These are phyloP conservation scores for Leccinum subrobustum DNA, from an alignment of 1,284 basidiomycete genomes.

Conservation along the genomic window DNA sequence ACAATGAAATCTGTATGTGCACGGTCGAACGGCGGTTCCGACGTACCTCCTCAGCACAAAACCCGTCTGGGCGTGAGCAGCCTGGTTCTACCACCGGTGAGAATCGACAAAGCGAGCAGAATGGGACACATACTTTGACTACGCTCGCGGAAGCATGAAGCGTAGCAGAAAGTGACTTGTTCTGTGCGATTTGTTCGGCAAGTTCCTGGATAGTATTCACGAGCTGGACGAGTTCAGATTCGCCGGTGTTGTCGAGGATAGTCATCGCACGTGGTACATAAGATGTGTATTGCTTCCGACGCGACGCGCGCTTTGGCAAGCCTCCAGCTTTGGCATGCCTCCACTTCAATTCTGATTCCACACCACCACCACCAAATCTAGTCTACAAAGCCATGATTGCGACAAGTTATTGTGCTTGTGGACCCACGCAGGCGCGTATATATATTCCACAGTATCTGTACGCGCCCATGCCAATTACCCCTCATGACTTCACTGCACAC, in stretches of 20 bases:
- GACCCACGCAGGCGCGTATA: constrained; percentile 2
- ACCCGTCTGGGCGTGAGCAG: constrained; percentile 76
- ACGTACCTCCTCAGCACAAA: constrained; percentile 84
- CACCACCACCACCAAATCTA: background rate
- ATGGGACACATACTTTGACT: constrained; percentile 63
- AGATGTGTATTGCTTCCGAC: background rate
- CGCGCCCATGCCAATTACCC: background rate
- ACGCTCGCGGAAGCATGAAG: constrained; percentile 68
- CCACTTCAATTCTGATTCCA: background rate
- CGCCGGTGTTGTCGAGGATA: constrained; percentile 43
- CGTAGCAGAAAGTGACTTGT: constrained; percentile 59
- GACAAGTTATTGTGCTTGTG: constrained; percentile 20
- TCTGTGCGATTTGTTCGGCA: constrained; percentile 81
- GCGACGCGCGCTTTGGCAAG: background rate
- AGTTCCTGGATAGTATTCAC: constrained; percentile 78
- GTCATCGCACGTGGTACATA: constrained; percentile 26
- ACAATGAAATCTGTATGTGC: background rate
- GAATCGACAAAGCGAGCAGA: background rate
- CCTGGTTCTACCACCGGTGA: constrained; percentile 48
- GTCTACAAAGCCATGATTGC: background rate
- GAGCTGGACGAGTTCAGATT: constrained; percentile 58
- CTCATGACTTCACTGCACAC: constrained; percentile 12
- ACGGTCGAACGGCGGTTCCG: background rate
- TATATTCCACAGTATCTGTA: constrained; percentile 1
- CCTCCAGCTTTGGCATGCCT: background rate